A percentile compares a stretch with the other conserved stretches of the same genome.
These are phyloP conservation scores for Beta macrorhiza DNA, from an alignment of 179 eudicot genomes.

Conservation along the genomic window DNA sequence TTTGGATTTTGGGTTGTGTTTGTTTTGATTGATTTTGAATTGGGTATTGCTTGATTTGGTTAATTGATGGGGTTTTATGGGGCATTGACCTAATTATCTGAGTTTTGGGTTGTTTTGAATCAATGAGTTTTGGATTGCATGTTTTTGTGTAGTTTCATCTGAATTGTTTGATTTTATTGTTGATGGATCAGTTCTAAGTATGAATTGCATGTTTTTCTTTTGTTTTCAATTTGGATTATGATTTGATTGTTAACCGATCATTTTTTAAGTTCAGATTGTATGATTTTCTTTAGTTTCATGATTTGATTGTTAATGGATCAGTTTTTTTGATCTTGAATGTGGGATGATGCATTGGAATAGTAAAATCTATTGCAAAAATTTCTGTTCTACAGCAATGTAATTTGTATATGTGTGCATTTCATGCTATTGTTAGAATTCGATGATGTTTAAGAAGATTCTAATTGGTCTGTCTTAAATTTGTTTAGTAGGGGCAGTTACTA, in stretches of 20 bases:
- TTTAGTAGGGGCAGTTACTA: constrained; percentile 1
- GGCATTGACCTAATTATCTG: not conserved
- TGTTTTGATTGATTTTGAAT: not conserved
- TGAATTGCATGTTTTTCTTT: not conserved
- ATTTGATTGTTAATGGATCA: constrained; percentile 3
- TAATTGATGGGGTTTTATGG: constrained; percentile 2
- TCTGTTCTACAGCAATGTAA: not conserved
- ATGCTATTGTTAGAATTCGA: not conserved
- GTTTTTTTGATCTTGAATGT: constrained; percentile 17
- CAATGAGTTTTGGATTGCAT: not conserved
- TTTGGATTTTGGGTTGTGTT: constrained; percentile 6
- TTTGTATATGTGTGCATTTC: not conserved
- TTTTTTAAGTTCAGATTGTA: too few relatives aligned
- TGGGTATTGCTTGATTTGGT: constrained; percentile 2
- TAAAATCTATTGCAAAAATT: not conserved
- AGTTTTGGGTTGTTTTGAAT: not conserved
- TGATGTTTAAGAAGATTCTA: not conserved
- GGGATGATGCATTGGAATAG: constrained; percentile 6
- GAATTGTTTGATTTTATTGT: not conserved
- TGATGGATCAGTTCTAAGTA: too few relatives aligned
- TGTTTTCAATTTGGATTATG: not conserved
- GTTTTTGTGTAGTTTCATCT: not conserved
- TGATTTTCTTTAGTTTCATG: not conserved
- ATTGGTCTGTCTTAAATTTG: not conserved
- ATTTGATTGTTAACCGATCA: not conserved